A percentile compares a stretch with the other conserved stretches of the same genome.
Conservation (phyloP, 2,329 filamentous ascomycete genomes). For the Phialocephala subalpina region DNA sequence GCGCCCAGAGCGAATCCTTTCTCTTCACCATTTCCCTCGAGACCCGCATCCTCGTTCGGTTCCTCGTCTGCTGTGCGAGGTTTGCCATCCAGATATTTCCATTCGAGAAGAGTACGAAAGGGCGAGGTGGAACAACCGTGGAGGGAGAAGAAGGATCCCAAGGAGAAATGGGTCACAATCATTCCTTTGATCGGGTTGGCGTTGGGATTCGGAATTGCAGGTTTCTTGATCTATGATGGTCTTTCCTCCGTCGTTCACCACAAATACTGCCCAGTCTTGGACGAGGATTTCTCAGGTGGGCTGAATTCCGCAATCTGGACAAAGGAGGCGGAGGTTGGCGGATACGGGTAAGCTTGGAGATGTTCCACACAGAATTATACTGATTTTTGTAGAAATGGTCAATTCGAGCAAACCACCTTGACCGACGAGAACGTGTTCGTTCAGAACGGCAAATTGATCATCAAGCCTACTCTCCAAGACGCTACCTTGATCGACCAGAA, state of each 20-base stretch:
- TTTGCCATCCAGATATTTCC: constrained; percentile 40
- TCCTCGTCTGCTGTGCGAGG: constrained; percentile 48
- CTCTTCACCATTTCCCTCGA: constrained; percentile 49
- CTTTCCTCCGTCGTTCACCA: constrained; percentile 75
- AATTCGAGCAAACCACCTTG: constrained; percentile 80
- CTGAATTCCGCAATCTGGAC: constrained; percentile 60
- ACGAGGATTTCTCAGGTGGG: constrained; percentile 58
- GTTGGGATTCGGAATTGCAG: constrained; percentile 72
- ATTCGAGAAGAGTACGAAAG: constrained; percentile 65
- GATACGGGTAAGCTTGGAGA: constrained; percentile 61
- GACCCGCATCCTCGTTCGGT: constrained; percentile 51
- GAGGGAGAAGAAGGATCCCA: constrained; percentile 75
- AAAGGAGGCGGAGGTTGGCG: constrained; percentile 55
- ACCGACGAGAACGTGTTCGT: constrained; percentile 79
- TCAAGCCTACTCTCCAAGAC: constrained; percentile 82
- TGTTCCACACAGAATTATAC: background rate
- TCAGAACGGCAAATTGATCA: constrained; percentile 71
- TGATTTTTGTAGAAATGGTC: constrained; percentile 67
- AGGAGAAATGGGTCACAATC: constrained; percentile 88
- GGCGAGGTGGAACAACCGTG: constrained; percentile 80
- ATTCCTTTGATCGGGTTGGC: constrained; percentile 77
- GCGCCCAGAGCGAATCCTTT: constrained; percentile 40
- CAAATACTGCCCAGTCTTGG: constrained; percentile 62
- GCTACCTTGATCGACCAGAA: constrained; percentile 69
- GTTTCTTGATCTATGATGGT: constrained; percentile 79